Evolutionary conservation across 805 yeast species (phyloP), one percentile per base, ranked within the genome.

Genomic region (Candida vaughaniae): DNA sequence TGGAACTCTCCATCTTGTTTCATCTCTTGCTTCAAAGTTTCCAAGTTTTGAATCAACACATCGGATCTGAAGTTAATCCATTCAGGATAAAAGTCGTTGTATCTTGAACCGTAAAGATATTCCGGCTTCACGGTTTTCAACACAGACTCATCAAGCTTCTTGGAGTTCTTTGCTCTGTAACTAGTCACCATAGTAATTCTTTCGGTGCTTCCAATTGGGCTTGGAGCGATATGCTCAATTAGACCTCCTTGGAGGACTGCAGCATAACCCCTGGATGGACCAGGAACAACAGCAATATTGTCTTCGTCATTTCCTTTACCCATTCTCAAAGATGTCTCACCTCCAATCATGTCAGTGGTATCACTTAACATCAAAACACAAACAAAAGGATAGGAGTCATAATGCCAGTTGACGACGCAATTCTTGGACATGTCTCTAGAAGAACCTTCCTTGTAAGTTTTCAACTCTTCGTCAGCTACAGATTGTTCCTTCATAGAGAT

Each of bases 291-390:
- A 2, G 44, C 54, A 23, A 55, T 39, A 9, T 33, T 37, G 15
- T 32, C 38, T 15, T 40, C 44, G 28, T 45, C 38, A 4, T 39
- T 45, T 5, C 45, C 67, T 25, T 60, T 53, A 3, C 76, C 77
- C 54, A 64, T 73, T 43, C 73, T 65, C 43, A 77, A 62, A 19
- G 73, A 64, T 2, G 82, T 77, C 51, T 77, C 83, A 33, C 83
- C 83, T 19, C 83, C 83, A 52, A 72, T 60, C 82, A 78, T 77
- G 30, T 64, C 56, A 2, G 70, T 45, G 6, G 84, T 78, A 49
- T 78, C 82, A 20, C 78, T 71, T 29, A 78, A 51, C 85, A 78
- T 78, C 42, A 78, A 62, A 11, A 78, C 84, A 56, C 82, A 78
- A 14, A 78, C 83, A 51, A 76, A 77, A 11, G 82, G 83, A 38